A percentile compares a stretch with the other conserved stretches of the same genome.
Evolutionary conservation across 2,329 filamentous ascomycete genomes (phyloP).

Genomic region (Cryoendolithus antarcticus): DNA sequence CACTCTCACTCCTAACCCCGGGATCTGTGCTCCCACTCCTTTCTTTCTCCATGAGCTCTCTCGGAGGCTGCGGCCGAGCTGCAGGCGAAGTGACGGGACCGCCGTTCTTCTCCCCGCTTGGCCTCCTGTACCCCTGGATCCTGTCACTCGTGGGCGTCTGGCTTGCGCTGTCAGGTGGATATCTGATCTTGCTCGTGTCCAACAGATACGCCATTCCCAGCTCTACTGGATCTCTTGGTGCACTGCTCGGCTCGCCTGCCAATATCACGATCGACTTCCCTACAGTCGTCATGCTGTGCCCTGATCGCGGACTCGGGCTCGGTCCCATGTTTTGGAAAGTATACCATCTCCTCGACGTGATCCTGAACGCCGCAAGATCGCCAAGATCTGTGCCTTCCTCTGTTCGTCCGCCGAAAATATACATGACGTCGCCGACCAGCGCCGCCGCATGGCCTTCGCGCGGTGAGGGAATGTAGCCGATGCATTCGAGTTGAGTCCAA

Average conservation of each 20-base stretch:
- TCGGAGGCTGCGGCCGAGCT: slow-evolving; percentile 11
- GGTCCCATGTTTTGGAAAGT: slow-evolving; percentile 99
- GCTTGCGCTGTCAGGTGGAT: slow-evolving; percentile 52
- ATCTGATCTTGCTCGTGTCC: slow-evolving; percentile 91
- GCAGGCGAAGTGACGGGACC: slow-evolving; percentile 4
- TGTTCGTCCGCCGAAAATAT: slow-evolving; percentile 91
- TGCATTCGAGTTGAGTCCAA: slow-evolving; percentile 87
- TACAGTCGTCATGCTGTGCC: slow-evolving; percentile 94
- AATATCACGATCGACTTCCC: slow-evolving; percentile 87
- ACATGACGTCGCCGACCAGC: slow-evolving; percentile 96
- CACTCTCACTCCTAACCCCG: slow-evolving; percentile 18
- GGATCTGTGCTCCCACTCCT: slow-evolving; percentile 15
- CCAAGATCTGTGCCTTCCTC: slow-evolving; percentile 87
- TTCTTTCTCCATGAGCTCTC: slow-evolving; percentile 18
- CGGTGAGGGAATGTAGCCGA: slow-evolving; percentile 89
- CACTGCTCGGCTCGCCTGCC: slow-evolving; percentile 86
- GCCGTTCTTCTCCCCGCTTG: slow-evolving; percentile 20
- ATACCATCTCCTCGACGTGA: slow-evolving; percentile 83
- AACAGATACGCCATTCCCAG: slow-evolving; percentile 81
- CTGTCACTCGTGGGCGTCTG: slow-evolving; percentile 22
- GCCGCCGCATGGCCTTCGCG: slow-evolving; percentile 90
- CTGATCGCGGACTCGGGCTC: slow-evolving; percentile 82
- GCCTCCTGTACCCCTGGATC: slow-evolving; percentile 17
- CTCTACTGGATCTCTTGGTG: slow-evolving; percentile 67
- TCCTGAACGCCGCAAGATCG: slow-evolving; percentile 77